phyloP scores from a whole-genome alignment of 345 rosid species.

The Geranium brycei region DNA sequence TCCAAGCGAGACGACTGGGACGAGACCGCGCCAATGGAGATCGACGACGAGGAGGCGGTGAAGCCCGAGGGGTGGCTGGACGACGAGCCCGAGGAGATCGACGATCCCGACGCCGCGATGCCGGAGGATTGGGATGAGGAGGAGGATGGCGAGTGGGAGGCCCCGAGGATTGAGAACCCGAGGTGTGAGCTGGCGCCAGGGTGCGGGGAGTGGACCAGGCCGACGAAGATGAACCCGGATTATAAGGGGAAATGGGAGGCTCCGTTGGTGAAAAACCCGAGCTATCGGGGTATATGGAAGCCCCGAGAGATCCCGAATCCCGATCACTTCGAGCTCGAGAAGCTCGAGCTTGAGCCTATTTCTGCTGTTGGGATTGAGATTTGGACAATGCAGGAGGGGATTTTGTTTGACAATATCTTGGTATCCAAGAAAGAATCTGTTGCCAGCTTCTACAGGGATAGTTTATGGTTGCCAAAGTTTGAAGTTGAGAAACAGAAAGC shows the following conservation, averaged over 20 bases:
- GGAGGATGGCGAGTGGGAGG: conserved; percentile 52
- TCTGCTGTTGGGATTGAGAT: conserved; percentile 52
- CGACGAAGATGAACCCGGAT: conserved; percentile 36
- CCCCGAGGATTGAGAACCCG: conserved; percentile 36
- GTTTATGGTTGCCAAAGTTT: conserved; percentile 39
- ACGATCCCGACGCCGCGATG: conserved; percentile 44
- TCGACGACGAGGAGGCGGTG: conserved; percentile 36
- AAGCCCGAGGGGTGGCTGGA: conserved; percentile 58
- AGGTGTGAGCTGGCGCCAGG: conserved; percentile 39
- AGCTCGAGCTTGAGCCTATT: conserved; percentile 43
- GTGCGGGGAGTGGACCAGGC: conserved; percentile 51
- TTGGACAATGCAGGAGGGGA: conserved; percentile 58
- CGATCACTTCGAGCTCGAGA: conserved; percentile 29
- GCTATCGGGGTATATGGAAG: conserved; percentile 45
- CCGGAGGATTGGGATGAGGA: conserved; percentile 57
- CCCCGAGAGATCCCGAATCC: conserved; percentile 42
- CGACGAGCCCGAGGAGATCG: conserved; percentile 41
- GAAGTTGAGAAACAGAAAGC: conserved; percentile 27
- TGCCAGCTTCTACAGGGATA: conserved; percentile 23
- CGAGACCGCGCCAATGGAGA: conserved; percentile 36
- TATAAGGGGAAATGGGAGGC: conserved; percentile 49
- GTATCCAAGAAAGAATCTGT: conserved; percentile 31
- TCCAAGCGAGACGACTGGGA: conserved; percentile 51
- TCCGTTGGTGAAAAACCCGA: conserved; percentile 41
- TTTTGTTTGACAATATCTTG: conserved; percentile 39